Evolutionary conservation across 805 yeast species (phyloP).

Genomic region (Pichia exigua): DNA sequence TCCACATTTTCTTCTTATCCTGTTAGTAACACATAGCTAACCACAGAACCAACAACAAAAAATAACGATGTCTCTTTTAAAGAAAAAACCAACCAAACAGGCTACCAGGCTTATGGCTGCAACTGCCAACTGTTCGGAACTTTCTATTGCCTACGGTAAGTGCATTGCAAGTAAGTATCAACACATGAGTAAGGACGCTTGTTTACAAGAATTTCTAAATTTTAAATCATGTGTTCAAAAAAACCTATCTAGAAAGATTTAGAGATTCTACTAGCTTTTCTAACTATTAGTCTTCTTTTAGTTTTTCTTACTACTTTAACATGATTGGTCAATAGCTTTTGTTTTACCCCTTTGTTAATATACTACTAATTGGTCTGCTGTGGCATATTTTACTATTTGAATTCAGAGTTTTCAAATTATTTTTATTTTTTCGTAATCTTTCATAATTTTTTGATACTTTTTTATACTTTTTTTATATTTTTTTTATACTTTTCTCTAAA

Average conservation of each 20-base stretch:
- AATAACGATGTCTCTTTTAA: not conserved
- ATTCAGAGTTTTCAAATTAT: not conserved
- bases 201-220: slow-evolving; percentile 40
- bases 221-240: slow-evolving; percentile 44
- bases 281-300: too few relatives aligned
- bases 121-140: slow-evolving; percentile 22
- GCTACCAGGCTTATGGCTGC: slow-evolving; percentile 28
- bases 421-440: too few relatives aligned
- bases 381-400: not conserved
- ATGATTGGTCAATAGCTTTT: not conserved
- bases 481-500: too few relatives aligned
- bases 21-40: not conserved
- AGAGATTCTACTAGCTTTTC: not conserved
- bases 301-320: not conserved
- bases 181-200: slow-evolving; percentile 43
- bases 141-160: slow-evolving; percentile 40
- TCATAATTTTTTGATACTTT: too few relatives aligned
- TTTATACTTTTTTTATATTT: too few relatives aligned
- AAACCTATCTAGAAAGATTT: slow-evolving; percentile 1
- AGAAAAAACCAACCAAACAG: slow-evolving; percentile 23
- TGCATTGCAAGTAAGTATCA: slow-evolving; percentile 45
- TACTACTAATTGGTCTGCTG: not conserved
- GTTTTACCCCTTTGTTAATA: too few relatives aligned
- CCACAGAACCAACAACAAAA: too few relatives aligned
- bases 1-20: not conserved